These are phyloP conservation scores for Stenocarpella maydis DNA, from an alignment of 2,329 filamentous ascomycete species.

Conservation along the genomic window DNA sequence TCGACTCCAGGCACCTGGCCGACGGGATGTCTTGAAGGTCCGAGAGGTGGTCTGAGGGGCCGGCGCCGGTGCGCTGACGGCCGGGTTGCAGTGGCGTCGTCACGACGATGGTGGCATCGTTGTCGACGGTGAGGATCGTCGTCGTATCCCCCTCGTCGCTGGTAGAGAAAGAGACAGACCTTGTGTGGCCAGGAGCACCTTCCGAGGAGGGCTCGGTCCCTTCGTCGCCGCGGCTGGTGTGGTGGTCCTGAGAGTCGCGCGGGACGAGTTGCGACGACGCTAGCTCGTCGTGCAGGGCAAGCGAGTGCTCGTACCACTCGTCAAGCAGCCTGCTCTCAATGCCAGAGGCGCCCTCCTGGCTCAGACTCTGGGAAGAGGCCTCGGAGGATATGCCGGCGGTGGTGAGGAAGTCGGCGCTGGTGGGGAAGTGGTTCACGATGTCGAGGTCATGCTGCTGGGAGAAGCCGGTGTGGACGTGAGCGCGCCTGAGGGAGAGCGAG, in stretches of 20 bases:
- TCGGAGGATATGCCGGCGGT: constrained; percentile 51
- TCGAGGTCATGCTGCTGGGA: constrained; percentile 56
- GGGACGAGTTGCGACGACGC: constrained; percentile 65
- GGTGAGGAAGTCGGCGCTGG: constrained; percentile 57
- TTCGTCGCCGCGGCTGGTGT: constrained; percentile 22
- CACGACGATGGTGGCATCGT: constrained; percentile 35
- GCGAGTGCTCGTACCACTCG: constrained; percentile 81
- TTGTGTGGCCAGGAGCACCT: constrained; percentile 41
- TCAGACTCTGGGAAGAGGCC: constrained; percentile 33
- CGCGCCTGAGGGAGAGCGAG: constrained; percentile 57
- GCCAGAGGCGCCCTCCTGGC: constrained; percentile 20
- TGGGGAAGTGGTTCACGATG: constrained; percentile 41
- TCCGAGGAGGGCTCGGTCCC: constrained; percentile 49
- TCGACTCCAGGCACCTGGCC: constrained; percentile 69
- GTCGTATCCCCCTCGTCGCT: constrained; percentile 35
- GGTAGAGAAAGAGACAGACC: not conserved
- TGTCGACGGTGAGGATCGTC: constrained; percentile 40
- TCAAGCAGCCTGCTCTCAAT: constrained; percentile 52
- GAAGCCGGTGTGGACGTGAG: constrained; percentile 59
- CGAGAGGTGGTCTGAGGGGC: constrained; percentile 56
- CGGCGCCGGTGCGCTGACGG: constrained; percentile 38
- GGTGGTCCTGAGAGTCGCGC: not conserved
- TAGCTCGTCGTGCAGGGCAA: constrained; percentile 73
- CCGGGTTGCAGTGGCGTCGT: constrained; percentile 37
- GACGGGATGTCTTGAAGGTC: constrained; percentile 76